Evolutionary conservation across 2,329 filamentous ascomycete genomes (phyloP).

Genomic region (Thelonectria rubi): DNA sequence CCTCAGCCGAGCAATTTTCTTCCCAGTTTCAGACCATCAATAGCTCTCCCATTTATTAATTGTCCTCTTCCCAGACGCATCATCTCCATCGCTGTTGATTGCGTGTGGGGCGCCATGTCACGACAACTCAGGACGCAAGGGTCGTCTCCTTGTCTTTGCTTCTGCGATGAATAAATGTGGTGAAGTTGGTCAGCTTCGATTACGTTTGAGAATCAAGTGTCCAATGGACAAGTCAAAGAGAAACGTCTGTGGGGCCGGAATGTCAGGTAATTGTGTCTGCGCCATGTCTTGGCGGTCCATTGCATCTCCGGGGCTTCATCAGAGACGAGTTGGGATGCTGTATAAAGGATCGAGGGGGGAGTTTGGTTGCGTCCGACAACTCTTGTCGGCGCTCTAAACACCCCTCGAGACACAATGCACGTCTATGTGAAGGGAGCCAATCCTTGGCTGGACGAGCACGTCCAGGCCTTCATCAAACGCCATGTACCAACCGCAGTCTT

Average conservation of each 20-base stretch:
- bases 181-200: not conserved
- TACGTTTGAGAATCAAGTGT: not conserved
- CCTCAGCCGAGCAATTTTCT: not conserved
- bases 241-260: not conserved
- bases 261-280: not conserved
- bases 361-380: not conserved
- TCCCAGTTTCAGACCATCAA: not conserved
- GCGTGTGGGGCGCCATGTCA: not conserved
- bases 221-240: constrained; percentile 1
- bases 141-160: not conserved
- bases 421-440: constrained; percentile 36
- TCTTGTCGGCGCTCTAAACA: not conserved
- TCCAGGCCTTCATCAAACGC: constrained; percentile 43
- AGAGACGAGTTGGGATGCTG: not conserved
- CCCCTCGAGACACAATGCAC: constrained; percentile 26
- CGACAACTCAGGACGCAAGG: not conserved
- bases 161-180: not conserved
- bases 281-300: not conserved
- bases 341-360: not conserved
- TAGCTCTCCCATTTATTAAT: not conserved
- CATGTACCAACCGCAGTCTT: constrained; percentile 44
- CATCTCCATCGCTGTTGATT: not conserved
- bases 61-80: not conserved
- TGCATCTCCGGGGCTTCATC: not conserved
- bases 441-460: constrained; percentile 47